These are phyloP conservation scores for Fusarium pininemorale DNA, from an alignment of 2,329 filamentous ascomycete species.

Conservation along the genomic window DNA sequence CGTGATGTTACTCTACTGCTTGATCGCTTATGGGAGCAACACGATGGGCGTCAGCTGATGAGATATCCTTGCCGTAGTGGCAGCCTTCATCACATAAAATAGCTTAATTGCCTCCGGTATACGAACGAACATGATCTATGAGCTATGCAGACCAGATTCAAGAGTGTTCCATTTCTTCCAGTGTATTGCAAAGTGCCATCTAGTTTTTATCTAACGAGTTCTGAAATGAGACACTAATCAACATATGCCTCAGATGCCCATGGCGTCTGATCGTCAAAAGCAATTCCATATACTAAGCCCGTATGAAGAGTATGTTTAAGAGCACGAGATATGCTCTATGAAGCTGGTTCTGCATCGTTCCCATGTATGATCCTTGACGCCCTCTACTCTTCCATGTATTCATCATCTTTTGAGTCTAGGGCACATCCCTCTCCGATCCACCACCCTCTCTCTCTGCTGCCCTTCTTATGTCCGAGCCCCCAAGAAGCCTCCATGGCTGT, in stretches of 20 bases:
- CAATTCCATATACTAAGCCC: constrained; percentile 13
- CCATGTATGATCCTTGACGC: not conserved
- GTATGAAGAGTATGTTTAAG: not conserved
- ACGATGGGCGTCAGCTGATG: constrained; percentile 17
- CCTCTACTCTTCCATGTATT: constrained; percentile 1
- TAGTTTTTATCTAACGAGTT: constrained; percentile 1
- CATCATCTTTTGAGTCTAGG: constrained; percentile 5
- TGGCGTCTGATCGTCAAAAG: not conserved
- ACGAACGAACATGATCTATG: constrained; percentile 25
- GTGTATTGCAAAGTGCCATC: not conserved
- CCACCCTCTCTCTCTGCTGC: constrained; percentile 8
- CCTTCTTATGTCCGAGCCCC: constrained; percentile 6
- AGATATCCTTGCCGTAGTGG: constrained; percentile 33
- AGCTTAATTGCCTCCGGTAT: constrained; percentile 8
- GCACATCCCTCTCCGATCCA: not conserved
- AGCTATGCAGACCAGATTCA: not conserved
- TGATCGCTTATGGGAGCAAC: constrained; percentile 5
- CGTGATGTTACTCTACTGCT: constrained; percentile 15
- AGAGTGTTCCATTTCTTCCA: not conserved
- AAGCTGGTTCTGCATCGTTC: constrained; percentile 13
- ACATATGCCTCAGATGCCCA: not conserved
- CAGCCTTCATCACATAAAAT: constrained; percentile 19
- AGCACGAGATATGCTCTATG: not conserved
- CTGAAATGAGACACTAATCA: not conserved
- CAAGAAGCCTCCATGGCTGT: constrained; percentile 8